Percentiles rank a stretch among this genome's conserved stretches.
Conservation (phyloP, 495 filamentous ascomycete genomes). For the Lasiosphaeria hispida region DNA sequence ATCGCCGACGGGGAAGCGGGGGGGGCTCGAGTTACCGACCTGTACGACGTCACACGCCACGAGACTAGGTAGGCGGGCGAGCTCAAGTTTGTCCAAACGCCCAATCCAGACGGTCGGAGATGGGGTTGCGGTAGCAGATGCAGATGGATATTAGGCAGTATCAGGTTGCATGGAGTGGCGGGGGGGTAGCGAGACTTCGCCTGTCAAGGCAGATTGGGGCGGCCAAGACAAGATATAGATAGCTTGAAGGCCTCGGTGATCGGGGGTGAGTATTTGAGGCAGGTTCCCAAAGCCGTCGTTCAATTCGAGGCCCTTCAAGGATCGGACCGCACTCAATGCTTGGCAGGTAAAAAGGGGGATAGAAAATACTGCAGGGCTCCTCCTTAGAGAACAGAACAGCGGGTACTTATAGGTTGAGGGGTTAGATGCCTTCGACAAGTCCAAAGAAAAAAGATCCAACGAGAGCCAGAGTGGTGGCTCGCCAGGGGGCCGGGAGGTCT, state of each 20-base stretch:
- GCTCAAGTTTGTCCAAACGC: not conserved
- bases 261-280: no score
- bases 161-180: not conserved
- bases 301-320: no score
- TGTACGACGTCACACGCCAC: not conserved
- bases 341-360: no score
- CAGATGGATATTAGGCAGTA: conserved; percentile 6
- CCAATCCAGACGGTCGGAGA: not conserved
- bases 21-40: not conserved
- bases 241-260: no score
- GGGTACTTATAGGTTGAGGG: not conserved
- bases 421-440: not conserved
- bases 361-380: no score
- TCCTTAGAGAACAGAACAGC: no score
- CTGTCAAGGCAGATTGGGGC: no score
- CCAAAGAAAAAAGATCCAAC: not conserved
- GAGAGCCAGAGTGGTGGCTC: not conserved
- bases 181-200: not conserved
- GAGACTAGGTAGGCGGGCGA: not conserved
- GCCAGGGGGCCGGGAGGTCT: not conserved
- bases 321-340: no score
- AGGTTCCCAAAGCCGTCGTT: no score
- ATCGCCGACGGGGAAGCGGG: no score
- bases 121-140: not conserved
- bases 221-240: no score